phyloP scores from a whole-genome alignment of 495 filamentous ascomycete species.

The Neurospora tetraspora region DNA sequence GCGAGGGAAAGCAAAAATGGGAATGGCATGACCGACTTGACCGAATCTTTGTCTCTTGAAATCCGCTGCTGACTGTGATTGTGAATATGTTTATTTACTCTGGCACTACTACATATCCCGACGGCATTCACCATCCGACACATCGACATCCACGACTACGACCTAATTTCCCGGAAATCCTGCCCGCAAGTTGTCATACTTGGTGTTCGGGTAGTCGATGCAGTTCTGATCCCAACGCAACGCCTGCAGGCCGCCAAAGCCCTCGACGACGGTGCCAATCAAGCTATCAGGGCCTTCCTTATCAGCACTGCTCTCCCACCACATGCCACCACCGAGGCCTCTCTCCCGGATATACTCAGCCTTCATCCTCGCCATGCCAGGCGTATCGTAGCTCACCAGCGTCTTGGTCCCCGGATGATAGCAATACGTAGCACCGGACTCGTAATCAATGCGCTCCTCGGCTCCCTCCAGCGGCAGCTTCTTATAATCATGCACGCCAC shows the following conservation, averaged over 20 bases:
- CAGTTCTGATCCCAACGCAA: slow-evolving; percentile 59
- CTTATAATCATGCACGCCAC: slow-evolving; percentile 84
- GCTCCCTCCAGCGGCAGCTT: slow-evolving; percentile 46
- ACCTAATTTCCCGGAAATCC: slow-evolving; percentile 40
- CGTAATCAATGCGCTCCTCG: slow-evolving; percentile 38
- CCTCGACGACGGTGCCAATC: slow-evolving; percentile 58
- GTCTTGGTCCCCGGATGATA: slow-evolving; percentile 50
- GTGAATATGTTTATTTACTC: background rate
- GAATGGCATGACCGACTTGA: slow-evolving; percentile 14
- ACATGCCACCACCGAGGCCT: slow-evolving; percentile 80
- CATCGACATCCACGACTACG: background rate
- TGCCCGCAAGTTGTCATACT: slow-evolving; percentile 69
- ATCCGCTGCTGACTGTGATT: background rate
- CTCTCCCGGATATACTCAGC: slow-evolving; percentile 54
- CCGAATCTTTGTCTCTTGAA: background rate
- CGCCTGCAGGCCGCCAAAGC: slow-evolving; percentile 36
- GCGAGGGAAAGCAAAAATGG: slow-evolving; percentile 28
- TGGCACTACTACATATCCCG: background rate
- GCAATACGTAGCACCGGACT: slow-evolving; percentile 59
- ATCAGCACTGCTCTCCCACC: slow-evolving; percentile 91
- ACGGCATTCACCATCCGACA: background rate
- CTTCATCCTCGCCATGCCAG: slow-evolving; percentile 55
- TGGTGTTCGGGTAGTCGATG: slow-evolving; percentile 59
- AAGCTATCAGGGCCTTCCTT: slow-evolving; percentile 55
- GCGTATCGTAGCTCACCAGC: slow-evolving; percentile 75